Evolutionary conservation across 805 yeast genomes (phyloP).

Genomic region (Trichomonascus vanleenenianus): DNA sequence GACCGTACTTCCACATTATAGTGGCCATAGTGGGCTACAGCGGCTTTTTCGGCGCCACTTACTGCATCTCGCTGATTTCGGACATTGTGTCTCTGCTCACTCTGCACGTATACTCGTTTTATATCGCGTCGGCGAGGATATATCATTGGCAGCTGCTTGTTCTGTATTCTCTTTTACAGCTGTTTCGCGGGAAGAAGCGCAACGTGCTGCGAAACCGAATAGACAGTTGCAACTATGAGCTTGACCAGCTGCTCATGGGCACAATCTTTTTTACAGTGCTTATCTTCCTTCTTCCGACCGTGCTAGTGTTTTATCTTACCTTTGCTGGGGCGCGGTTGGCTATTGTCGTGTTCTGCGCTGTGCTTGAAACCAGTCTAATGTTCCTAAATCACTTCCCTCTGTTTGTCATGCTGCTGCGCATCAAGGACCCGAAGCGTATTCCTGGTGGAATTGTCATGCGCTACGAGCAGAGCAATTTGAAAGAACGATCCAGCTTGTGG

Average conservation of each 20-base stretch:
- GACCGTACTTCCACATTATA: slow-evolving; percentile 27
- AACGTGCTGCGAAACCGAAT: slow-evolving; percentile 79
- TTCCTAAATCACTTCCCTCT: slow-evolving; percentile 77
- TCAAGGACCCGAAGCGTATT: slow-evolving; percentile 67
- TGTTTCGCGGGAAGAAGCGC: slow-evolving; percentile 84
- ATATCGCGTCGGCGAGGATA: slow-evolving; percentile 68
- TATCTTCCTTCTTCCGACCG: slow-evolving; percentile 77
- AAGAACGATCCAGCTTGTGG: not conserved
- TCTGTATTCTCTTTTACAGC: slow-evolving; percentile 64
- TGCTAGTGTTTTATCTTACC: slow-evolving; percentile 70
- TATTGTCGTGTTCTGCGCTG: slow-evolving; percentile 40
- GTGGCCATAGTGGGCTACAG: slow-evolving; percentile 33
- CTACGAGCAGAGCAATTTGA: slow-evolving; percentile 14
- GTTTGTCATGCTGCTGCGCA: slow-evolving; percentile 67
- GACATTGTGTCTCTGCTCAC: slow-evolving; percentile 60
- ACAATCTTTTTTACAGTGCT: slow-evolving; percentile 79
- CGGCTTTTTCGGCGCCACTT: slow-evolving; percentile 56
- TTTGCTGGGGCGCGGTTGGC: slow-evolving; percentile 56
- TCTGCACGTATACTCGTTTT: slow-evolving; percentile 69
- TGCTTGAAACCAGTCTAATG: slow-evolving; percentile 53
- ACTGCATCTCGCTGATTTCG: slow-evolving; percentile 54
- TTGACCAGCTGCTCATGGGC: slow-evolving; percentile 83
- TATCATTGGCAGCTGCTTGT: slow-evolving; percentile 68
- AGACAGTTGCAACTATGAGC: slow-evolving; percentile 74
- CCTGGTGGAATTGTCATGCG: slow-evolving; percentile 48